phyloP scores from a whole-genome alignment of 345 rosid genomes.

The Arabidopsis suecica region DNA sequence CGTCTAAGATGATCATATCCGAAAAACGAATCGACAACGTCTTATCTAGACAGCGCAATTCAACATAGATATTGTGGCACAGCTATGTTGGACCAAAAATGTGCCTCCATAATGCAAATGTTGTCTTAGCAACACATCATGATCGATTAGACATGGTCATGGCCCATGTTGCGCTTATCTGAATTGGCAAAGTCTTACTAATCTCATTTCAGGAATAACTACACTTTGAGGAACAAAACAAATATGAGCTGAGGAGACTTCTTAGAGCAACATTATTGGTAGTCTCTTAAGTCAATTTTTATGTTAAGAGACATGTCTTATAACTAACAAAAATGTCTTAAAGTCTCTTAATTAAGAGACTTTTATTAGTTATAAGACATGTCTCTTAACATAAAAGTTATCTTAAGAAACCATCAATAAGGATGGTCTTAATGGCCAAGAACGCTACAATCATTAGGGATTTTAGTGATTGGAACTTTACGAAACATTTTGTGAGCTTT shows the following conservation, averaged over 20 bases:
- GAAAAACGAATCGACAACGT: not conserved
- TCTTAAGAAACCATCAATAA: too few relatives aligned
- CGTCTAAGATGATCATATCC: not conserved
- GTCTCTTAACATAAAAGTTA: too few relatives aligned
- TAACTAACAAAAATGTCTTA: too few relatives aligned
- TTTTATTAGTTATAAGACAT: too few relatives aligned
- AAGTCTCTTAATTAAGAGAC: too few relatives aligned
- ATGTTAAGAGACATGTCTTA: too few relatives aligned
- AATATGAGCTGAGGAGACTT: not conserved
- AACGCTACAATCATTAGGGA: not conserved
- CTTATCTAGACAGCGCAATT: not conserved
- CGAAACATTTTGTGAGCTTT: not conserved
- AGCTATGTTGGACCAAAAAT: slow-evolving; percentile 1
- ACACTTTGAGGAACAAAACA: not conserved
- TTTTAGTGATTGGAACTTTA: not conserved
- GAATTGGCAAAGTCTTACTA: not conserved
- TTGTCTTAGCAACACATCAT: not conserved
- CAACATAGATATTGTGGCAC: not conserved
- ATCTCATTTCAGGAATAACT: not conserved
- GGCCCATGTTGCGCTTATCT: not conserved
- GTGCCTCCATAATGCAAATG: slow-evolving; percentile 12
- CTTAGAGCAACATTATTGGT: too few relatives aligned
- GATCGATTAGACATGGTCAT: not conserved
- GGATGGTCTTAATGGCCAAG: too few relatives aligned
- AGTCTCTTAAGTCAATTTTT: too few relatives aligned